Conservation (phyloP, 352 stramenopile genomes). For the Nothophytophthora sp. region DNA sequence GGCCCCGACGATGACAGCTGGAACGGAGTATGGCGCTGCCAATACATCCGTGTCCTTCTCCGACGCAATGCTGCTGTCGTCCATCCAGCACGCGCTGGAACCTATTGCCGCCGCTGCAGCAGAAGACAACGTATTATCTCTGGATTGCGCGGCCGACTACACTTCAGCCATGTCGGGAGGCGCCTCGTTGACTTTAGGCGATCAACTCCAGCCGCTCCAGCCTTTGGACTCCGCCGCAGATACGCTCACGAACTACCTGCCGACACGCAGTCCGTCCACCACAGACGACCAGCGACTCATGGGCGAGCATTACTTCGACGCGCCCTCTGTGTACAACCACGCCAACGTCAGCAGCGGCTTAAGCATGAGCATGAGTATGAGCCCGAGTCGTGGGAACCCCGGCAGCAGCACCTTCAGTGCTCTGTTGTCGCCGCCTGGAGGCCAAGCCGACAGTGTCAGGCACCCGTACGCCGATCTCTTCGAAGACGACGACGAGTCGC, state of each 20-base stretch:
- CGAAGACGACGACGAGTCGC: conserved; percentile 15
- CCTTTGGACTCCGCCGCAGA: conserved; percentile 28
- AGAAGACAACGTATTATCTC: conserved; percentile 10
- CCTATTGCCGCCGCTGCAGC: conserved; percentile 8
- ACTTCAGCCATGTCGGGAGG: background rate
- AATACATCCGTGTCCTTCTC: conserved; percentile 17
- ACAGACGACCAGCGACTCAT: conserved; percentile 4
- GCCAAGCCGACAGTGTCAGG: background rate
- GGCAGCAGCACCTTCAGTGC: conserved; percentile 6
- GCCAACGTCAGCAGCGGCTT: background rate
- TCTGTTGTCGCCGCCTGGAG: conserved; percentile 13
- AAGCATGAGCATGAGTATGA: background rate
- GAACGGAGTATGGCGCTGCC: background rate
- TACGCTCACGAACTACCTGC: conserved; percentile 42
- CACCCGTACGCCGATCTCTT: conserved; percentile 26
- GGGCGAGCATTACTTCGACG: conserved; percentile 21
- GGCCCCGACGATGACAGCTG: background rate
- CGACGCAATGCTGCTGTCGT: conserved; percentile 53
- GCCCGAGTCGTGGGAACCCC: background rate
- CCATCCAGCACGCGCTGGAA: conserved; percentile 41
- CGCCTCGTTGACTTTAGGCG: conserved; percentile 2
- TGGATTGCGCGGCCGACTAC: conserved; percentile 9
- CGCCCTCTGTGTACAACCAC: conserved; percentile 14
- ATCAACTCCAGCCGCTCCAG: conserved; percentile 33
- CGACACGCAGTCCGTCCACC: conserved; percentile 6